Base-by-base conservation (phyloP, 805 yeast genomes). In the Wickerhamomyces subpelliculosus region DNA sequence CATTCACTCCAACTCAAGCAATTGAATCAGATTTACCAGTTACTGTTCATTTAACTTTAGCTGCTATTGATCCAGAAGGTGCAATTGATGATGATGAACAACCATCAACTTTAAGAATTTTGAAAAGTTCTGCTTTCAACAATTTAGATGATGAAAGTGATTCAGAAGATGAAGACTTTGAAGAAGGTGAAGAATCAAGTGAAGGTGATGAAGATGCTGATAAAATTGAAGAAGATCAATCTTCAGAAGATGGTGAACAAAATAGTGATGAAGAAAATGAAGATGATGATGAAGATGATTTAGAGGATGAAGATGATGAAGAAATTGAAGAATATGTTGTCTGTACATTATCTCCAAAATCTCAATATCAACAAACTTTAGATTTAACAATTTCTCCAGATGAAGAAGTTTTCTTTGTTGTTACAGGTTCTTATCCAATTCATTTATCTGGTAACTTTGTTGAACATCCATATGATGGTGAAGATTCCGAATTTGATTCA, bases 361-460 rank as follows among this genome's bases (percentile, higher is more conserved):
- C 73, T 38, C 86, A 80, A 62, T 83, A 61, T 64, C 99, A 93
- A 72, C 97, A 90, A 73, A 70, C 94, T 40, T 62, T 93, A 40
- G 97, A 93, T 58, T 67, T 93, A 48, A 85, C 94, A 56, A 83
- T 93, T 57, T 75, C 82, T 39, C 95, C 97, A 56, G 90, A 80
- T 56, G 98, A 93, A 69, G 95, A 89, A 58, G 87, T 93, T 45
- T 80, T 72, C 70, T 93, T 93, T 58, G 95, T 87, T 57, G 97
- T 85, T 41, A 84, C 96, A 45, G 98, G 98, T 58, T 87, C 97
- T 21, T 90, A 88, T 71, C 84, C 95, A 49, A 73, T 93, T 49
- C 94, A 90, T 63, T 70, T 93, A 54, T 72, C 85, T 51, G 99
- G 99, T 71, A 90, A 93, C 80, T 88, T 82, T 67, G 82, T 93